Evolutionary conservation across 768 basidiomycete genomes (phyloP).

Genomic region (Lactarius deliciosus): DNA sequence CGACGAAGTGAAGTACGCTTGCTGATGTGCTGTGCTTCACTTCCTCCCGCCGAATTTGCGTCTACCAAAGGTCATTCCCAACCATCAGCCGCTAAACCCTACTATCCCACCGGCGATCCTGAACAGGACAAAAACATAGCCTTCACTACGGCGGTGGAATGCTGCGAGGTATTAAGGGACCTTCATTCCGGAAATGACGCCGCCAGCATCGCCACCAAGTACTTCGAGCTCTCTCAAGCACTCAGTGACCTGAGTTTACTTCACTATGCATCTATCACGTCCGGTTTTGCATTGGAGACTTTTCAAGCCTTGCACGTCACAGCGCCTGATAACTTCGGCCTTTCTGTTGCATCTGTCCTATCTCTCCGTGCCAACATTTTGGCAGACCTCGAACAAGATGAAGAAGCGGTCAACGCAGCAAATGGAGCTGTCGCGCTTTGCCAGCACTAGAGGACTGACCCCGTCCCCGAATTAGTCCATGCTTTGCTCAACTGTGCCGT

Average conservation of each 20-base stretch:
- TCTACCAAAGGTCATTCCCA: constrained; percentile 15
- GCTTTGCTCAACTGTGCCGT: constrained; percentile 5
- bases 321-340: not conserved
- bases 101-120: constrained; percentile 19
- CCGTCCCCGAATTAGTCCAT: not conserved
- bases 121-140: not conserved
- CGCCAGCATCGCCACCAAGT: not conserved
- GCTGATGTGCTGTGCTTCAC: constrained; percentile 18
- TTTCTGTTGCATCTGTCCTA: constrained; percentile 5
- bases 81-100: not conserved
- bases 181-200: not conserved
- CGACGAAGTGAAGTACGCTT: constrained; percentile 17
- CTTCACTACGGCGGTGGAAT: constrained; percentile 7
- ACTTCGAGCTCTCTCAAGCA: constrained; percentile 16
- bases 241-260: constrained; percentile 20
- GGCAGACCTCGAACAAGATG: constrained; percentile 8
- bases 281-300: constrained; percentile 1
- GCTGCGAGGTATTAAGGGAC: not conserved
- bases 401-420: constrained; percentile 10
- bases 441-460: not conserved
- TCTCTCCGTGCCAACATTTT: constrained; percentile 14
- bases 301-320: not conserved
- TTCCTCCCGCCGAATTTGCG: constrained; percentile 14
- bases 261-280: constrained; percentile 8
- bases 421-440: constrained; percentile 3